phyloP scores from a whole-genome alignment of 306 rosid species.

The Quercus rubra region DNA sequence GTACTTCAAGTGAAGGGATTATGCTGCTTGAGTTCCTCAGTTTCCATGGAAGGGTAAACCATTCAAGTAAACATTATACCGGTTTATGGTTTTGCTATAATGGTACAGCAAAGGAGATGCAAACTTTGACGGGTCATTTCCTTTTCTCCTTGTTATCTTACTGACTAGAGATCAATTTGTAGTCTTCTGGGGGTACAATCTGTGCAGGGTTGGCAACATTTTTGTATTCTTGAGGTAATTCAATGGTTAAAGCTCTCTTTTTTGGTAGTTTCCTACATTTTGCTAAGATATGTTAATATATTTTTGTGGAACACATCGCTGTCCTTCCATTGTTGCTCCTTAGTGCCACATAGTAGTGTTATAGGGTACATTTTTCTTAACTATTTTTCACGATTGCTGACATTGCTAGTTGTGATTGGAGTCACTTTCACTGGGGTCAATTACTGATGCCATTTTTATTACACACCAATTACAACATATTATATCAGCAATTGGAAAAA shows the following conservation, averaged over 20 bases:
- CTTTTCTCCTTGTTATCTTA: conserved; percentile 6
- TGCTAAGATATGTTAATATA: neutral
- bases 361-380: too few species aligned
- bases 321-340: too few species aligned
- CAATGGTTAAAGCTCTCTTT: neutral
- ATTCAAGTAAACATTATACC: neutral
- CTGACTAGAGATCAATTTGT: conserved; percentile 13
- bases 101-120: conserved; percentile 33
- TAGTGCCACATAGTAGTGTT: too few species aligned
- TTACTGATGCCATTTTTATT: too few species aligned
- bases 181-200: conserved; percentile 4
- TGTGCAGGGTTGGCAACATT: conserved; percentile 11
- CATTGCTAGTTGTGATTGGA: too few species aligned
- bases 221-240: conserved; percentile 1
- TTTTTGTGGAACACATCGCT: neutral
- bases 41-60: conserved; percentile 15
- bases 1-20: conserved; percentile 1
- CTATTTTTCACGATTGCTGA: too few species aligned
- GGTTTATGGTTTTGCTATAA: conserved; percentile 26
- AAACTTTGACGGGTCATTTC: conserved; percentile 23
- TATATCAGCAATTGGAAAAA: too few species aligned
- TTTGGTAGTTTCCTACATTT: conserved; percentile 7
- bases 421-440: too few species aligned
- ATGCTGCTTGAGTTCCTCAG: conserved; percentile 22
- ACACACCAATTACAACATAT: too few species aligned